Base-by-base conservation (phyloP, 2,329 filamentous ascomycete genomes). In the Botryotinia convoluta region DNA sequence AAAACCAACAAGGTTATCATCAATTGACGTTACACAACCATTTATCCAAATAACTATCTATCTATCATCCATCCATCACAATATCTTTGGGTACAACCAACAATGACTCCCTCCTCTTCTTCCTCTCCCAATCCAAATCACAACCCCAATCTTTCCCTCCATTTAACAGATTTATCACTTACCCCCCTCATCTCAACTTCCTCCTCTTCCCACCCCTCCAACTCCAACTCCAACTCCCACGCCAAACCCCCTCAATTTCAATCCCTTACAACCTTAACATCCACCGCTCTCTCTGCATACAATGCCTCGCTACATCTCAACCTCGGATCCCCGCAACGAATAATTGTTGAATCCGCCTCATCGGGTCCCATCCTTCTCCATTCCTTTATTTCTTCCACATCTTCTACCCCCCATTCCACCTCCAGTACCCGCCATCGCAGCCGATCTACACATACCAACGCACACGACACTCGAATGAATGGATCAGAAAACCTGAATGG, bases 261-360 rank as follows among this genome's bases (percentile, higher is more conserved):
- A 69, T 83, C 87, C n/a, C 85, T 91, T 69, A 84, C 86, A 10
- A 80, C 83, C 7, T 84, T 90, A 60, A 84, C 88, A 45, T 84
- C 84, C 63, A 84, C 85, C 68, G 87, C 88, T 26, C 83, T 90
- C 37, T 84, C 83, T 74, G 85, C 86, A 20, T 86, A 87, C 78
- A 85, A 87, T 63, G 83, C 87, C 67, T 86, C 87, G 8, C 82
- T 82, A 48, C 86, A 88, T 68, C 83, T 90, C 10, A 85, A 84
- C 64, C 84, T 89, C 61, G 88, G 88, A 76, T 78, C 79, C 10
- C 86, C 88, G 4, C 84, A 87, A 78, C 86, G 88, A 79, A 84
- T 90, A 75, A 86, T 90, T 80, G 85, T 90, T 79, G 88, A 90
- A 79, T 87, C 87, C 79, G 82, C 82, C 0, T 77, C 76, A 65